Percentiles rank a stretch among this genome's conserved stretches.
Evolutionary conservation across 2,329 filamentous ascomycete species (phyloP).

Genomic region (Cladosporium colombiae): DNA sequence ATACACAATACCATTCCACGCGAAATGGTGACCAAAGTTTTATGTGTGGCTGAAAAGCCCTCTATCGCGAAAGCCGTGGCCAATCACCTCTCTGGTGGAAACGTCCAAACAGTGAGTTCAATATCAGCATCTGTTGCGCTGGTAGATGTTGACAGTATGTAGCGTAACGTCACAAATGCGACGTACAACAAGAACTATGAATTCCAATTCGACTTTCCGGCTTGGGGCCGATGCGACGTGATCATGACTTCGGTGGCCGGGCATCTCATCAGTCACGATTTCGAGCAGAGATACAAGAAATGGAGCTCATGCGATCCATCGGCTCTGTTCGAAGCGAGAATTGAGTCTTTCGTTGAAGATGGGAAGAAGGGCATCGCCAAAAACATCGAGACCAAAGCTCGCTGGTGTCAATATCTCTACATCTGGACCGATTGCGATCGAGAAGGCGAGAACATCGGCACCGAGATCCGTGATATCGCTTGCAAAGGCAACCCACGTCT

Average conservation of each 20-base stretch:
- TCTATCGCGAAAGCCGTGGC: conserved; percentile 96
- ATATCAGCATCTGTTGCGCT: not conserved
- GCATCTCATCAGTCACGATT: conserved; percentile 81
- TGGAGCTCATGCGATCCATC: conserved; percentile 82
- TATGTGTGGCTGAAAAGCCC: conserved; percentile 84
- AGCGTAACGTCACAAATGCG: conserved; percentile 68
- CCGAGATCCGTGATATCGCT: conserved; percentile 84
- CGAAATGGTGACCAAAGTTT: conserved; percentile 55
- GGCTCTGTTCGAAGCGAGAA: conserved; percentile 76
- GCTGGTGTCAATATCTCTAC: conserved; percentile 71
- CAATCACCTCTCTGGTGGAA: conserved; percentile 79
- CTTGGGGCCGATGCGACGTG: conserved; percentile 80
- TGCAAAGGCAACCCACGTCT: conserved; percentile 70
- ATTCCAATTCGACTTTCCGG: conserved; percentile 82
- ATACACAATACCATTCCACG: not conserved
- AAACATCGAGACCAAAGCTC: conserved; percentile 81
- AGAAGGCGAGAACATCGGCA: conserved; percentile 94
- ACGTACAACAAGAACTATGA: conserved; percentile 91
- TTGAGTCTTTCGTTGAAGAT: conserved; percentile 66
- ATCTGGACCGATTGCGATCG: conserved; percentile 99
- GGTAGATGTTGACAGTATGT: conserved; percentile 20
- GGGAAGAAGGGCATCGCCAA: conserved; percentile 78
- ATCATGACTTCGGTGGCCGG: conserved; percentile 93
- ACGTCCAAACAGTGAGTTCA: conserved; percentile 65
- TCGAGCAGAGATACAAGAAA: conserved; percentile 69